These are phyloP conservation scores for Aspergillus transmontanensis DNA, from an alignment of 2,329 filamentous ascomycete genomes.

Conservation along the genomic window DNA sequence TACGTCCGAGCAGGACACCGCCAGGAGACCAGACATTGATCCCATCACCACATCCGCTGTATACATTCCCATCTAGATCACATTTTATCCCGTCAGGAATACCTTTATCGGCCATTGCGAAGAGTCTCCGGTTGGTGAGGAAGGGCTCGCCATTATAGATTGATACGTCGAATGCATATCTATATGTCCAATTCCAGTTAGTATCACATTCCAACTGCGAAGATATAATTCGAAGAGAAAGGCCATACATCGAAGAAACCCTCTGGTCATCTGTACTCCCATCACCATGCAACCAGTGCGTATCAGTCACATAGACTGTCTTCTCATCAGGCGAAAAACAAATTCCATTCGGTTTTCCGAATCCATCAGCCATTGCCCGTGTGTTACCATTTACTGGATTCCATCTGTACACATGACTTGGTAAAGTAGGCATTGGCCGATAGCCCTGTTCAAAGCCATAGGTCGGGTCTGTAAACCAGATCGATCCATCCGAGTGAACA, in stretches of 20 bases:
- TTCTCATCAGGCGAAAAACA: constrained; percentile 44
- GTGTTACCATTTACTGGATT: constrained; percentile 36
- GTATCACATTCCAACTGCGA: background rate
- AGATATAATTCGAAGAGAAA: background rate
- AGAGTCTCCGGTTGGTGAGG: constrained; percentile 53
- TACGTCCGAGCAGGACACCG: constrained; percentile 57
- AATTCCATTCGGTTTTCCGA: constrained; percentile 47
- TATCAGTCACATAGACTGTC: constrained; percentile 46
- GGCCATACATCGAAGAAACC: constrained; percentile 31
- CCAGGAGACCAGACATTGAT: constrained; percentile 55
- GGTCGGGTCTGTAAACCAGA: constrained; percentile 44
- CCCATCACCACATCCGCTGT: constrained; percentile 56
- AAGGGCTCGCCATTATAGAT: constrained; percentile 40
- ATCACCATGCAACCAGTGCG: constrained; percentile 32
- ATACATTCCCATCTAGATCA: constrained; percentile 58
- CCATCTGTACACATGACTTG: constrained; percentile 44
- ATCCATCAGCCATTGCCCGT: constrained; percentile 41
- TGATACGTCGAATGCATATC: constrained; percentile 54
- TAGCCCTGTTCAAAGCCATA: constrained; percentile 41
- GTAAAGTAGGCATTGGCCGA: constrained; percentile 36
- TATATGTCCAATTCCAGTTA: constrained; percentile 3
- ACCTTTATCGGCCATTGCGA: constrained; percentile 52
- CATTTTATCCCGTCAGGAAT: constrained; percentile 52
- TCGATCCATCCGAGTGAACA: constrained; percentile 34
- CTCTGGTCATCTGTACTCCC: constrained; percentile 18